Evolutionary conservation across 2,329 filamentous ascomycete genomes (phyloP), one percentile per base, ranked within the genome.

Genomic region (Aspergillus tamarii): DNA sequence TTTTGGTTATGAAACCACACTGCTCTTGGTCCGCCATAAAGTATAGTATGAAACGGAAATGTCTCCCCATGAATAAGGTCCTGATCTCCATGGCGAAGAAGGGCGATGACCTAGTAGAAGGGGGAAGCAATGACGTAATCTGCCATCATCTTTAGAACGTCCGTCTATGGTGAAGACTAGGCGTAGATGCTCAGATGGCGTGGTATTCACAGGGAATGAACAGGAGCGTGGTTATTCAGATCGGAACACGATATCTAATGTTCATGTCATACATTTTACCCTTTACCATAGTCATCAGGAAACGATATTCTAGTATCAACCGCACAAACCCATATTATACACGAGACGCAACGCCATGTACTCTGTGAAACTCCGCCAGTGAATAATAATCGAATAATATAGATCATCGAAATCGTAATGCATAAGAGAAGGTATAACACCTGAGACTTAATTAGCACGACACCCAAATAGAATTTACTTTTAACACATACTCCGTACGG

Each of bases 91-190:
- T 63, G 19, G 54, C 64, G 60, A 36, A 57, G 28, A 19, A 59
- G 71, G 68, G 69, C 57, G 55, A 61, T 60, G 69, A 66, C 69
- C 69, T 52, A 67, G 72, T 72, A 71, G 70, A 60, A 66, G 66
- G 60, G 72, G 72, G 68, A 55, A 56, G 52, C 41, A 59, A 56
- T 32, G 43, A 32, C 59, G 30, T 73, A 61, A 76, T 83, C 69
- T 83, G 65, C 81, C 81, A 83, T 81, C 80, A 74, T 76, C 76
- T 83, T 81, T 83, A 83, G 81, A 79, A 78, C 73, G 76, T 77
- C 76, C 72, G 74, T 73, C 76, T 75, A 80, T 76, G 64, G 74
- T 65, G 52, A 43, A 64, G 72, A 59, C 67, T 67, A 74, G 72
- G 75, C 68, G 71, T 71, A 70, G 75, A 78, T 78, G 77, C 76